A percentile compares a stretch with the other conserved stretches of the same genome.
Conservation (phyloP, 805 yeast genomes). For the Henningerozyma blattae region DNA sequence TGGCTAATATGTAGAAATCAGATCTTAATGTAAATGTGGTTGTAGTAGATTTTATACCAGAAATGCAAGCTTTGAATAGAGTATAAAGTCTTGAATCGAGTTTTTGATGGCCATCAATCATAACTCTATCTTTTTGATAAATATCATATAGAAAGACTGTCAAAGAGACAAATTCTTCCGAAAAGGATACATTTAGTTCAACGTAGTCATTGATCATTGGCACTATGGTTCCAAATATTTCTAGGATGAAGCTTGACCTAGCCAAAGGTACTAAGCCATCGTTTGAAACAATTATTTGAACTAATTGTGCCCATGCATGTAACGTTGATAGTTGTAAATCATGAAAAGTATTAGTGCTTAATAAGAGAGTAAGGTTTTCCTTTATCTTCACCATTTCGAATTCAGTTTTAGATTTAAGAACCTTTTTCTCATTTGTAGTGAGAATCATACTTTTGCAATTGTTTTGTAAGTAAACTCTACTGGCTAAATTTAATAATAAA, state of each 20-base stretch:
- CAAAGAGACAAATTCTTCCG: conserved; percentile 67
- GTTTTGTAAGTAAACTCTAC: conserved; percentile 3
- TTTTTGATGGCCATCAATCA: conserved; percentile 22
- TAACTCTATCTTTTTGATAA: conserved; percentile 38
- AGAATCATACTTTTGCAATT: background rate
- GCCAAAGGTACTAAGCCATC: conserved; percentile 33
- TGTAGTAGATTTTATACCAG: conserved; percentile 60
- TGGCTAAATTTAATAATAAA: conserved; percentile 21
- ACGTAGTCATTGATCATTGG: conserved; percentile 71
- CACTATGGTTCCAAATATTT: conserved; percentile 60
- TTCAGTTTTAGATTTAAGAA: conserved; percentile 8
- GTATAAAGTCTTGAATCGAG: conserved; percentile 51
- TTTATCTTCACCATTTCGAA: conserved; percentile 5
- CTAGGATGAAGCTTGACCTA: conserved; percentile 57
- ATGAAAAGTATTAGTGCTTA: conserved; percentile 36
- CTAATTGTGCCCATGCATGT: conserved; percentile 74
- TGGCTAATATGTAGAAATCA: conserved; percentile 65
- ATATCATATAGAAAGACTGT: conserved; percentile 58
- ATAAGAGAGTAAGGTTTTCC: conserved; percentile 30
- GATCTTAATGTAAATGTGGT: conserved; percentile 60
- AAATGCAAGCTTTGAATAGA: conserved; percentile 60
- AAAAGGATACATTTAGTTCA: conserved; percentile 49
- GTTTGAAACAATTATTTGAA: conserved; percentile 61
- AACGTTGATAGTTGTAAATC: conserved; percentile 47
- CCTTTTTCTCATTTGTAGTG: conserved; percentile 1